phyloP scores from a whole-genome alignment of 441 rosid genomes.

The Gossypium laxum region DNA sequence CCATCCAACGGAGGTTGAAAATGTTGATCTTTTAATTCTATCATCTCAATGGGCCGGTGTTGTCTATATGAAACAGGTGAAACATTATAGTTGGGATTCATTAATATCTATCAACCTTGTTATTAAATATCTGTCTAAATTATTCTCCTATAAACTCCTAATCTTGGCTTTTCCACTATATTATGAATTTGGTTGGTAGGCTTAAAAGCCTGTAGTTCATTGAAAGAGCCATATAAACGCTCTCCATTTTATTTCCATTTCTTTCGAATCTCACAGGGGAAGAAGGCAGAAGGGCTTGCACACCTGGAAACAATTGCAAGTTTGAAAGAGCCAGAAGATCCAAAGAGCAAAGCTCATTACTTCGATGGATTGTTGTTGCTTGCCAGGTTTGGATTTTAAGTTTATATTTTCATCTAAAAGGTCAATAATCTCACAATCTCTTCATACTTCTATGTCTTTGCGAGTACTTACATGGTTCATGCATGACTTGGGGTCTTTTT shows the following conservation, averaged over 20 bases:
- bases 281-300: constrained; percentile 46
- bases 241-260: not conserved
- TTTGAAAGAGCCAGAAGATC: constrained; percentile 63
- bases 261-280: constrained; percentile 37
- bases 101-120: not conserved
- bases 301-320: constrained; percentile 65
- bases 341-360: constrained; percentile 59
- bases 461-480: not conserved
- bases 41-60: constrained; percentile 78
- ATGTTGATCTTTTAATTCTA: constrained; percentile 50
- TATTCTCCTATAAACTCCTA: not conserved
- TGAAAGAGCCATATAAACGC: not conserved
- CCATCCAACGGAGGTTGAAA: constrained; percentile 34
- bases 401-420: not conserved
- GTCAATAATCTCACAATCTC: not conserved
- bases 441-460: not conserved
- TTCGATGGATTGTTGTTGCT: constrained; percentile 55
- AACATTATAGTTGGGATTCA: not conserved
- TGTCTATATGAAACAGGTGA: constrained; percentile 56
- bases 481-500: not conserved
- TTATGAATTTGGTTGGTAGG: not conserved
- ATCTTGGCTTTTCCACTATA: not conserved
- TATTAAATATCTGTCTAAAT: not conserved
- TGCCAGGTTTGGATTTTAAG: constrained; percentile 41
- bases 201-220: not conserved